Evolutionary conservation across 768 basidiomycete species (phyloP).

Genomic region (Agrocybe pediades): DNA sequence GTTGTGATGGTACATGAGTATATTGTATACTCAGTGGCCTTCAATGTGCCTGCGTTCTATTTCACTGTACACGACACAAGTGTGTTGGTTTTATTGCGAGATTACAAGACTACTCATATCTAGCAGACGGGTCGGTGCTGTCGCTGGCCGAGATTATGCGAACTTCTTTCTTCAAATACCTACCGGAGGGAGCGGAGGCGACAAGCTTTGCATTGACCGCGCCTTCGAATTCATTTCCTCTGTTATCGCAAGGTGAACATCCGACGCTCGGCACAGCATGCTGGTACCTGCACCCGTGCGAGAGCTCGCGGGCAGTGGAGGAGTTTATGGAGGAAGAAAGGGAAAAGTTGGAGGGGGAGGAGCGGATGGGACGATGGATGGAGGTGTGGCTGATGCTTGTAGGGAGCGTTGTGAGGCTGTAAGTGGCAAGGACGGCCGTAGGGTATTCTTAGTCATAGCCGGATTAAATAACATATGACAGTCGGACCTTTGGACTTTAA

Average conservation of each 20-base stretch:
- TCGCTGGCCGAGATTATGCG: constrained; percentile 54
- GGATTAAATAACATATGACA: constrained; percentile 24
- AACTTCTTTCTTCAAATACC: constrained; percentile 60
- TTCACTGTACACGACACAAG: constrained; percentile 70
- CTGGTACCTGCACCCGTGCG: constrained; percentile 91
- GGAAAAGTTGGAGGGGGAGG: constrained; percentile 31
- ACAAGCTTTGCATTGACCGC: constrained; percentile 58
- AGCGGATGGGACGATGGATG: constrained; percentile 50
- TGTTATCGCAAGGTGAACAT: constrained; percentile 88
- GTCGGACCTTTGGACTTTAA: neutral
- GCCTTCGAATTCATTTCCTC: constrained; percentile 60
- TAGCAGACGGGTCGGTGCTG: constrained; percentile 66
- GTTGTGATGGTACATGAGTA: constrained; percentile 57
- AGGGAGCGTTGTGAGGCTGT: constrained; percentile 61
- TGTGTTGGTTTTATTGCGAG: constrained; percentile 42
- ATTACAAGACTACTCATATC: constrained; percentile 10
- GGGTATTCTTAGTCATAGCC: neutral
- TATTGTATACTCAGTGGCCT: constrained; percentile 77
- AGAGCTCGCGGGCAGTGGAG: constrained; percentile 62
- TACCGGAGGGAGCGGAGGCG: constrained; percentile 41
- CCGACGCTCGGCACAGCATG: constrained; percentile 71
- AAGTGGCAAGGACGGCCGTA: constrained; percentile 10
- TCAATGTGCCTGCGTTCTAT: constrained; percentile 83
- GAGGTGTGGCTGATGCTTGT: constrained; percentile 82
- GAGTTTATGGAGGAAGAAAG: constrained; percentile 63